Evolutionary conservation across 208 protist genomes (phyloP).

Genomic region (Endotrypanum monterogeii): DNA sequence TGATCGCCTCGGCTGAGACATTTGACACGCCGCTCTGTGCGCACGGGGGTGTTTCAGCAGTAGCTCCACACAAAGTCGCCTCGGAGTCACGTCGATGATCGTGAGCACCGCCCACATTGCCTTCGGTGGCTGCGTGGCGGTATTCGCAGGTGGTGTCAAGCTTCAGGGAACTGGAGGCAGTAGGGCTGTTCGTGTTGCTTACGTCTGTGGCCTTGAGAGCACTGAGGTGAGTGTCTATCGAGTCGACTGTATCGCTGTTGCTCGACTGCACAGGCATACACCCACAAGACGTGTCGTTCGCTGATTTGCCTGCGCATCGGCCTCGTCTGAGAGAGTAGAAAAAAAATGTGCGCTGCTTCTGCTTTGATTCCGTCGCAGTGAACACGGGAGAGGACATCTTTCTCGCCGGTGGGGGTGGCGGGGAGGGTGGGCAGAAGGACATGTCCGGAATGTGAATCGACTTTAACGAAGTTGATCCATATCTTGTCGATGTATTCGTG

Average conservation of each 20-base stretch:
- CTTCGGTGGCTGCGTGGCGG: background rate
- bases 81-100: constrained; percentile 3
- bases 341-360: constrained; percentile 4
- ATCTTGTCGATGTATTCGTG: too few species aligned
- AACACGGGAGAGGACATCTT: constrained; percentile 5
- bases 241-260: background rate
- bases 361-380: constrained; percentile 25
- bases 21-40: background rate
- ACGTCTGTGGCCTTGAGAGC: background rate
- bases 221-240: background rate
- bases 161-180: background rate
- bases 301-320: background rate
- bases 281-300: background rate
- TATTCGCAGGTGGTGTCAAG: background rate
- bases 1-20: background rate
- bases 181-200: background rate
- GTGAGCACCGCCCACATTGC: constrained; percentile 2
- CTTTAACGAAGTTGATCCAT: background rate
- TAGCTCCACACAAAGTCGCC: background rate
- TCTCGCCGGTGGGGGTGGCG: background rate
- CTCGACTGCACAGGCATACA: background rate
- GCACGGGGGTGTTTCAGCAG: background rate
- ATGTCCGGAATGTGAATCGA: background rate
- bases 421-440: background rate
- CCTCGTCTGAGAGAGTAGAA: constrained; percentile 9